Base-by-base conservation (phyloP, 1,284 basidiomycete species). In the Chondrostereum purpureum region DNA sequence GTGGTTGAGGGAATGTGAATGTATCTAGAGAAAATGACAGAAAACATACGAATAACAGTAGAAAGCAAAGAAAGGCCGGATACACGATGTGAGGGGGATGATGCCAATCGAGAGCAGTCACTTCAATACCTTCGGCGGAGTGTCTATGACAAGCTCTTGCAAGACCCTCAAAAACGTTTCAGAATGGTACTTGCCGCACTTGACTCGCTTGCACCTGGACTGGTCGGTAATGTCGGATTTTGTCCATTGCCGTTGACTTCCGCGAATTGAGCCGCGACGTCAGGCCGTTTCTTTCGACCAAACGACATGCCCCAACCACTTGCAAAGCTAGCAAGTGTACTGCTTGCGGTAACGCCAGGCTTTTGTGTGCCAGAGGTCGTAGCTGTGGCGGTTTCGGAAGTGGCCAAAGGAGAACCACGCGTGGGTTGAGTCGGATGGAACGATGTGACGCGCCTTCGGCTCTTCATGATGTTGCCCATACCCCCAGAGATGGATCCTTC, bases 221-320 rank as follows among this genome's bases (percentile, higher is more conserved):
- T n/a, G n/a, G n/a, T n/a, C n/a, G n/a, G n/a, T n/a, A n/a, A n/a
- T n/a, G n/a, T n/a, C n/a, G n/a, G n/a, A n/a, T n/a, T n/a, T n/a
- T n/a, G n/a, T n/a, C n/a, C n/a, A n/a, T n/a, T n/a, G n/a, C n/a
- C n/a, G n/a, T n/a, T n/a, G n/a, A n/a, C n/a, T n/a, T n/a, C n/a
- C n/a, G n/a, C n/a, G 36, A 68, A 65, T 36, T 60, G 51, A 38
- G 52, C 56, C 34, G 48, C 50, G 13, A 53, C 50, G 21, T 56
- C 58, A 45, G 50, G 44, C 52, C 63, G 69, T 58, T 72, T 78
- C 58, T 68, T 73, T 43, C 76, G 68, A 27, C 77, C 75, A 55
- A 84, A 83, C 1, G 77, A 62, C 43, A 77, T 70, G 0, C 80
- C 78, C 78, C 76, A 83, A 55, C 71, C 83, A 43, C 67, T 82